Base-by-base conservation (phyloP, 2,329 filamentous ascomycete genomes). In the Gremmenia infestans region DNA sequence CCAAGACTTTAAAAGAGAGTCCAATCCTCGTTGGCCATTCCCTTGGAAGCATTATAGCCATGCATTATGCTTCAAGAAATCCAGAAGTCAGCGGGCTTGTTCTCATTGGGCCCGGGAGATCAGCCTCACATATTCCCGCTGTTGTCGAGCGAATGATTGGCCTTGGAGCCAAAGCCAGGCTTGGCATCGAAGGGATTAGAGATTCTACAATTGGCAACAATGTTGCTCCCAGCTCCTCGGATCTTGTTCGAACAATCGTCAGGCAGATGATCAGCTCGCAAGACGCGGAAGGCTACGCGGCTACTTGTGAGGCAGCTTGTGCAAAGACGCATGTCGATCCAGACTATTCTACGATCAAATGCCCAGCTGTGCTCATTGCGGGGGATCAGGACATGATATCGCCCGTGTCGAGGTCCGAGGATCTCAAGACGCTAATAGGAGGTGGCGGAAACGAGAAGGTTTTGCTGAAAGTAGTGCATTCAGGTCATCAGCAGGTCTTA, bases 401-500 rank as follows among this genome's bases (percentile, higher is more conserved):
- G 28, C 66, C 69, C 4, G 43, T 64, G 3, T 62, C 65, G 42
- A 54, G 66, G 50, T 66, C 65, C 1, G 59, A 63, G 36, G 67
- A 67, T 11, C 50, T 71, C 45, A 64, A 60, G 11, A 58, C 47
- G 14, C 56, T 71, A 48, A 55, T 71, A 15, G 65, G 65, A 12
- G 32, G 17, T 50, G 67, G 65, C 12, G 54, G 53, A 4, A 17
- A 77, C 77, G 63, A 79, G 83, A 66, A 88, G 87, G 68, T 80
- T 8, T 50, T 50, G n/a, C 15, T 49, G 82, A 60, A 80, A 83
- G 17, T 88, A 83, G 17, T 89, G 85, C 15, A 85, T 84, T 32
- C 82, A 87, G 28, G 82, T 88, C 66, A 73, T 88, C 52, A 85
- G 83, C 67, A 86, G 88, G 71, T 76, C 85, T 51, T 74, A 85